These are phyloP conservation scores for Sporothrix globosa DNA, from an alignment of 2,329 filamentous ascomycete species.

Conservation along the genomic window DNA sequence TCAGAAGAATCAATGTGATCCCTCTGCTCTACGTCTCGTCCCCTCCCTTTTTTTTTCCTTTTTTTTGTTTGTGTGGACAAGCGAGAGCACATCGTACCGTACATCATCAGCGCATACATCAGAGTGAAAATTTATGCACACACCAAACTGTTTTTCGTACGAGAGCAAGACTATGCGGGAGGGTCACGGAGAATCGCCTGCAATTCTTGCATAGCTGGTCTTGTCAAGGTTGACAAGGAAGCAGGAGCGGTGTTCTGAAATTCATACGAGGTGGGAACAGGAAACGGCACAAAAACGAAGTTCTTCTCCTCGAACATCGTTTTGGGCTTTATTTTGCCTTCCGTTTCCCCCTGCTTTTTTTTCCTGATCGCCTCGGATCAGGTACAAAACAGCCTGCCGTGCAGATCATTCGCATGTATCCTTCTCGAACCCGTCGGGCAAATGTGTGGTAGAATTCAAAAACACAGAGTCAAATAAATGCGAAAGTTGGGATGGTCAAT, in stretches of 20 bases:
- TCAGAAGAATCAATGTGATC: not conserved
- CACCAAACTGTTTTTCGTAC: not conserved
- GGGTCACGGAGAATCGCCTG: not conserved
- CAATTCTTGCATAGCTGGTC: not conserved
- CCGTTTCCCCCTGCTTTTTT: not conserved
- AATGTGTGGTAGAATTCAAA: not conserved
- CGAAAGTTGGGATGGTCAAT: not conserved
- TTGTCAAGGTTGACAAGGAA: no score
- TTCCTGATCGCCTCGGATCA: slow-evolving; percentile 26
- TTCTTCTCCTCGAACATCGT: slow-evolving; percentile 1
- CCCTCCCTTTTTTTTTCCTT: not conserved
- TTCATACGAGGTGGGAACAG: not conserved
- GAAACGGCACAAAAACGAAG: not conserved
- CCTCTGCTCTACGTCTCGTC: not conserved
- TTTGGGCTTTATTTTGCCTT: not conserved
- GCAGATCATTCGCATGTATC: slow-evolving; percentile 9
- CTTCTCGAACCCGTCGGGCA: not conserved
- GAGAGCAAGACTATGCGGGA: not conserved
- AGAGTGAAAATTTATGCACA: not conserved
- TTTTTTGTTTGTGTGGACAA: not conserved
- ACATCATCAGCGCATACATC: not conserved
- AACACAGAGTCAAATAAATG: not conserved
- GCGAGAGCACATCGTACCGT: not conserved
- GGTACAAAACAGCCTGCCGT: slow-evolving; percentile 16
- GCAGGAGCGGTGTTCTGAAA: not conserved